Percentiles rank a stretch among this genome's conserved stretches.
phyloP scores from a whole-genome alignment of 1,284 basidiomycete genomes.

The Sanghuangporus sanghuang region DNA sequence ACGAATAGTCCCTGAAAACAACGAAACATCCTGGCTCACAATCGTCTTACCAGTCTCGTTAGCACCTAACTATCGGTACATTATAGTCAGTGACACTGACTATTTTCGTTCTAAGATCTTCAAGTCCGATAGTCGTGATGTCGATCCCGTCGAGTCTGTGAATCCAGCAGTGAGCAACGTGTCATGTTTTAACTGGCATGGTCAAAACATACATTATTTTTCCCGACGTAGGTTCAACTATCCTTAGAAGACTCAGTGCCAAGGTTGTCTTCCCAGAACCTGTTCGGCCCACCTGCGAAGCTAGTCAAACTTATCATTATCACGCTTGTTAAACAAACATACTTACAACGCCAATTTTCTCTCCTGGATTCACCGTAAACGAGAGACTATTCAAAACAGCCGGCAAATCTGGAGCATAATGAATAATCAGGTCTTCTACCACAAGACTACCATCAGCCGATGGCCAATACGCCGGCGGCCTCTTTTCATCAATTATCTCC shows the following conservation, averaged over 20 bases:
- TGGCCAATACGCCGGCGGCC: constrained; percentile 77
- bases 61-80: background rate
- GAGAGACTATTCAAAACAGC: constrained; percentile 64
- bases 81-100: background rate
- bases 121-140: constrained; percentile 76
- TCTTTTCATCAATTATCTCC: constrained; percentile 46
- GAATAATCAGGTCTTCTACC: constrained; percentile 63
- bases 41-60: constrained; percentile 49
- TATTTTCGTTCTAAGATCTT: constrained; percentile 58
- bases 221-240: constrained; percentile 72
- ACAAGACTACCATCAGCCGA: constrained; percentile 51
- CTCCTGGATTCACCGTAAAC: constrained; percentile 65
- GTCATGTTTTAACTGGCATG: background rate
- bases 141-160: constrained; percentile 77
- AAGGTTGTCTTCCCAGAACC: constrained; percentile 70
- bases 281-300: constrained; percentile 53
- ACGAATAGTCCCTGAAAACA: constrained; percentile 82
- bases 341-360: constrained; percentile 72
- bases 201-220: constrained; percentile 51
- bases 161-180: background rate
- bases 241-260: constrained; percentile 72
- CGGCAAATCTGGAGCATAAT: constrained; percentile 72
- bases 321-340: background rate
- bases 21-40: constrained; percentile 77
- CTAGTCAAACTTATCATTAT: background rate